Percentiles rank a stretch among this genome's conserved stretches.
Evolutionary conservation across 306 rosid species (phyloP).

Genomic region (Comarum palustre): DNA sequence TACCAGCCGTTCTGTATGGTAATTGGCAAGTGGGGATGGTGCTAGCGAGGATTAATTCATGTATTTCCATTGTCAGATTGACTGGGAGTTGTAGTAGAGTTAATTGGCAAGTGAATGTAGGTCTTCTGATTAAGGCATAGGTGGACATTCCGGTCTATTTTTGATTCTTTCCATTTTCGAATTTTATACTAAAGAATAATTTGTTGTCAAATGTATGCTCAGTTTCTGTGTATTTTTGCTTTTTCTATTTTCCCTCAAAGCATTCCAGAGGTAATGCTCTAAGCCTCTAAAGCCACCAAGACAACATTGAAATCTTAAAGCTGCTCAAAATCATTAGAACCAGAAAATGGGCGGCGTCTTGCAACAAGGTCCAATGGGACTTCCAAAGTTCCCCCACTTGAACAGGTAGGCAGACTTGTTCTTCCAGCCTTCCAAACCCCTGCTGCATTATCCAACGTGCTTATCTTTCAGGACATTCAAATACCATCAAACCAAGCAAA

Average conservation of each 20-base stretch:
- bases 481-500: too few species aligned
- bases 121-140: constrained; percentile 19
- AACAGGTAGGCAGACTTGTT: too few species aligned
- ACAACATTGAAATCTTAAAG: too few species aligned
- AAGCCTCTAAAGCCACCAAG: background rate
- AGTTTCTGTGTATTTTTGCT: background rate
- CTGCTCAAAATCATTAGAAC: too few species aligned
- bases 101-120: constrained; percentile 26
- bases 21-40: constrained; percentile 29
- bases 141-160: constrained; percentile 12
- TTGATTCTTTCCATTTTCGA: background rate
- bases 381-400: too few species aligned
- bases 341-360: too few species aligned
- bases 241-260: background rate
- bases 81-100: constrained; percentile 31
- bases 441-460: too few species aligned
- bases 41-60: constrained; percentile 33
- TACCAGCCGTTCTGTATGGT: constrained; percentile 28
- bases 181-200: constrained; percentile 8
- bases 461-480: too few species aligned
- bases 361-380: too few species aligned
- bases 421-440: too few species aligned
- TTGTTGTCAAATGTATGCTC: background rate
- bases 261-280: background rate
- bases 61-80: constrained; percentile 25